Evolutionary conservation across 208 protist genomes (phyloP), one percentile per base, ranked within the genome.

Genomic region (Naegleria gruberi): DNA sequence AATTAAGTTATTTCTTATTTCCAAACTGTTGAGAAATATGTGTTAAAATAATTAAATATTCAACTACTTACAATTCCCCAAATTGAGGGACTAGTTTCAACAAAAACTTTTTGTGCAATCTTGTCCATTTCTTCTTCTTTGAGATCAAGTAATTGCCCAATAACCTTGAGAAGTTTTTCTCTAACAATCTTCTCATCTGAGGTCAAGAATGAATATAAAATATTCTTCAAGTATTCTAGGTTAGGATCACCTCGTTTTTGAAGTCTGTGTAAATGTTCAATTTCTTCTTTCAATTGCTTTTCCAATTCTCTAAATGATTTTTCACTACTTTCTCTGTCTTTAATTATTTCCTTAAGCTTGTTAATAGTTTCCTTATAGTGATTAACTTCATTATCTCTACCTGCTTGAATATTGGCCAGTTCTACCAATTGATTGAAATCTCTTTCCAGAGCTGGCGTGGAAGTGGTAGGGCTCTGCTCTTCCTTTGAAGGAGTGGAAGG

Each of bases 181-280:
- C 55, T 87, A 4, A 55, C 44, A 55, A 55, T 55, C 19, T 40
- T 41, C 10, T 87, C 44, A 5, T 87, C 34, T 0, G 43, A 37
- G 5, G 19, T 55, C 30, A 88, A 65, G 8, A 73, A 88, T 43
- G 41, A 45, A 30, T 40, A 23, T 26, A 88, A 88, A 34, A 88
- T 42, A 65, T 88, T 88, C 45, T 88, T 88, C 30, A 88, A 65
- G 26, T 88, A 88, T 65, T 88, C 84, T 1, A 88, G 34, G 42
- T 88, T 88, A 7, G 84, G 45, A 55, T 17, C 17, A 41, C 44
- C 44, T 34, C 55, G 41, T 34, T 46, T 34, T n/a, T 45, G 42
- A 30, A 87, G 42, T 55, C 43, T 51, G 17, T 88, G 12, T 42
- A 88, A 88, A 42, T 88, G 45, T 65, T 88, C 34, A 41, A 88